phyloP scores from a whole-genome alignment of 2,329 filamentous ascomycete genomes.

The Chrysoporthe austroafricana region DNA sequence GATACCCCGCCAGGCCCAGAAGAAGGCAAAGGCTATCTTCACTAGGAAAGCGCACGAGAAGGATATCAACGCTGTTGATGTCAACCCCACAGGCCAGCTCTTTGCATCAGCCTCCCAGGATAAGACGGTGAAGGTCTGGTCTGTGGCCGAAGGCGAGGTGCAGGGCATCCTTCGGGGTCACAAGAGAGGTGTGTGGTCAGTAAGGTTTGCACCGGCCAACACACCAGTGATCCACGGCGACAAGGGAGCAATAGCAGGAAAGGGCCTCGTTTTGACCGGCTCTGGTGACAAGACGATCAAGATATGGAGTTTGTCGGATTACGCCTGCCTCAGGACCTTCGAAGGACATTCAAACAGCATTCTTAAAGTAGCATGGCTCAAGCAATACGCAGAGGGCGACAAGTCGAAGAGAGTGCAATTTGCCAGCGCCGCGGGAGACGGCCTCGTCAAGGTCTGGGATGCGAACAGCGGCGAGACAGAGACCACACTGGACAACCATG shows the following conservation, averaged over 20 bases:
- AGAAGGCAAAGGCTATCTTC: conserved; percentile 70
- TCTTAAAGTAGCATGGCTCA: conserved; percentile 89
- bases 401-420: conserved; percentile 67
- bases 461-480: conserved; percentile 82
- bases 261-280: conserved; percentile 84
- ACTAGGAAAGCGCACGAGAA: conserved; percentile 98
- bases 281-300: conserved; percentile 96
- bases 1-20: conserved; percentile 63
- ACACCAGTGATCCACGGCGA: conserved; percentile 75
- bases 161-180: conserved; percentile 91
- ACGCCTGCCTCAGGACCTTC: conserved; percentile 89
- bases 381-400: conserved; percentile 52
- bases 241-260: conserved; percentile 71
- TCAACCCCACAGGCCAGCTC: conserved; percentile 73
- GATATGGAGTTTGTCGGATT: conserved; percentile 91
- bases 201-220: conserved; percentile 82
- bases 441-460: conserved; percentile 96
- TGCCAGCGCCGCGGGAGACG: conserved; percentile 88
- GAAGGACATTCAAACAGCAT: conserved; percentile 97
- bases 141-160: conserved; percentile 83
- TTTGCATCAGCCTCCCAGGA: conserved; percentile 98
- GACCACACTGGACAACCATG: conserved; percentile 93
- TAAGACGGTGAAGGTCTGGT: conserved; percentile 96
- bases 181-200: conserved; percentile 93
- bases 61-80: conserved; percentile 93